Conservation (phyloP, 345 rosid species). For the Ailanthus altissimus region DNA sequence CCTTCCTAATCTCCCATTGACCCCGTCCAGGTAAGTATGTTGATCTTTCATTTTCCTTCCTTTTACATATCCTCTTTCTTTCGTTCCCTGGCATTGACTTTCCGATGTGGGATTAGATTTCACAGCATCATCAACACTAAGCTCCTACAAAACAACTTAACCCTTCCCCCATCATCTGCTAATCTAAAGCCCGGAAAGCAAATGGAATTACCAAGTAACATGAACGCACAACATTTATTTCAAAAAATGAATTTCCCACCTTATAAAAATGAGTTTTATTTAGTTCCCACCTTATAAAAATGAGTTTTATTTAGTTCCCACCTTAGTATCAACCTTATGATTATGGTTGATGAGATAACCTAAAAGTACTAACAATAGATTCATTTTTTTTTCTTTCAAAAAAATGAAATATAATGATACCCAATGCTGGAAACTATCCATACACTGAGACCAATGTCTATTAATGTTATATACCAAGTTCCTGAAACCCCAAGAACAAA, state of each 20-base stretch:
- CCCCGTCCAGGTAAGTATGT: constrained; percentile 14
- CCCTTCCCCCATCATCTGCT: background rate
- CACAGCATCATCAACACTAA: background rate
- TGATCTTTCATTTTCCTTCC: rapidly evolving
- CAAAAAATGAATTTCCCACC: too few relatives aligned
- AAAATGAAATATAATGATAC: background rate
- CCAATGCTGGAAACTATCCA: too few relatives aligned
- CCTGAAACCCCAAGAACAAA: constrained; percentile 60
- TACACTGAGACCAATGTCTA: constrained; percentile 49
- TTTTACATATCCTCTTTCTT: constrained; percentile 3
- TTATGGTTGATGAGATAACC: background rate
- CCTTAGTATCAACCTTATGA: background rate
- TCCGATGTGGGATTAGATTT: background rate
- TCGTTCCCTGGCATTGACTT: background rate
- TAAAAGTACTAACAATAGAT: too few relatives aligned
- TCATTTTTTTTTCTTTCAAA: too few relatives aligned
- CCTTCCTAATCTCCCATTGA: background rate
- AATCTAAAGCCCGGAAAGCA: too few relatives aligned
- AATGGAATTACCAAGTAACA: too few relatives aligned
- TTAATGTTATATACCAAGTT: constrained; percentile 55
- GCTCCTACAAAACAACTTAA: too few relatives aligned
- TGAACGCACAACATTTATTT: too few relatives aligned
- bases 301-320: background rate
- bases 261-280: background rate
- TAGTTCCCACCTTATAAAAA: background rate